Conservation (phyloP, 257 asterid species). For the Solanum pennellii region DNA sequence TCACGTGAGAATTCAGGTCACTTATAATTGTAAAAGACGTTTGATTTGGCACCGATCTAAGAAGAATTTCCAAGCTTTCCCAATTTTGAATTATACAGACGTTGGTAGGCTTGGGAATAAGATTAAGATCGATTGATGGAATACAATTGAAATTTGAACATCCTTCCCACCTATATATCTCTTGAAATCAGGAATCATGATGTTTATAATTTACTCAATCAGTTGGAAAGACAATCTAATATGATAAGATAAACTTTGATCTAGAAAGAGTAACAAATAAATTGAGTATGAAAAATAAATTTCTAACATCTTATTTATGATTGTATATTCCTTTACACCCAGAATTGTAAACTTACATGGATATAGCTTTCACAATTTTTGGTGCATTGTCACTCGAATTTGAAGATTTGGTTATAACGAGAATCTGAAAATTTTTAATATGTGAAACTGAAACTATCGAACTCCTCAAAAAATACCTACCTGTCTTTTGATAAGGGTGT, state of each 20-base stretch:
- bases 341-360: neutral
- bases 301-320: neutral
- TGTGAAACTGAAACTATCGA: too few relatives aligned
- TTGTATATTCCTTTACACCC: neutral
- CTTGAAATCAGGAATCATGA: neutral
- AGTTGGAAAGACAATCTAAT: neutral
- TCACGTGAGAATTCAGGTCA: neutral
- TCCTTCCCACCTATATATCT: neutral
- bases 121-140: neutral
- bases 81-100: neutral
- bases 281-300: neutral
- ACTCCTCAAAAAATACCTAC: neutral
- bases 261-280: neutral
- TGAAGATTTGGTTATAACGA: too few relatives aligned
- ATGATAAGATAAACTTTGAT: neutral
- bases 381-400: neutral
- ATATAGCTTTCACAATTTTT: too few relatives aligned
- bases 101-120: neutral
- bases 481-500: neutral
- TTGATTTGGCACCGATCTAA: neutral
- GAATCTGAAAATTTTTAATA: neutral
- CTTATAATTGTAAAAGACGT: too few relatives aligned
- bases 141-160: neutral
- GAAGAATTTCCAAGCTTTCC: neutral
- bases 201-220: neutral